Evolutionary conservation across 441 rosid species (phyloP).

Genomic region (Bruguiera hainesii): DNA sequence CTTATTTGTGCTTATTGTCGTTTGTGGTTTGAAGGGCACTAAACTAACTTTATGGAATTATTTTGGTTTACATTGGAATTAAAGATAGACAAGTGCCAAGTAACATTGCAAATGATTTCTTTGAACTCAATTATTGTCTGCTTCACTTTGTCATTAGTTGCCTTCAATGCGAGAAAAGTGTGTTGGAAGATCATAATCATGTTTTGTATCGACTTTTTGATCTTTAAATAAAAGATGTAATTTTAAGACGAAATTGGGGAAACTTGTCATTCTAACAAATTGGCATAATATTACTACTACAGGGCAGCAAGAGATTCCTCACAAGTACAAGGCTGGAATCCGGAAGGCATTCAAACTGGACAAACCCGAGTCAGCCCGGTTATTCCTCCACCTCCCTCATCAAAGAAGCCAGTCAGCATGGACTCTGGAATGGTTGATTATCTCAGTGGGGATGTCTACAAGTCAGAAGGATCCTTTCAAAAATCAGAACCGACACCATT

Average conservation of each 20-base stretch:
- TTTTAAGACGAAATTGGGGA: not conserved
- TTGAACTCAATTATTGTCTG: not conserved
- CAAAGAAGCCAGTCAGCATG: conserved; percentile 55
- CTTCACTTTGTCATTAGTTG: not conserved
- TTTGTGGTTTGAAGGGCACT: not conserved
- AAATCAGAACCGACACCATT: conserved; percentile 31
- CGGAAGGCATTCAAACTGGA: conserved; percentile 33
- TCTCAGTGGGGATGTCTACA: conserved; percentile 88
- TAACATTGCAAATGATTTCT: not conserved
- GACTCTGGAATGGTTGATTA: conserved; percentile 57
- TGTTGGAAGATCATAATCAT: not conserved
- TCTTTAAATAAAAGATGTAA: not conserved
- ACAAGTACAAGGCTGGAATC: conserved; percentile 50
- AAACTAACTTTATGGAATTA: not conserved
- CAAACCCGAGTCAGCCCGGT: conserved; percentile 41
- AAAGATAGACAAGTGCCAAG: not conserved
- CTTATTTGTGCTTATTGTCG: not conserved
- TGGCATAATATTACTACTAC: conserved; percentile 19
- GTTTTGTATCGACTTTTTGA: not conserved
- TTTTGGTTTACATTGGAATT: not conserved
- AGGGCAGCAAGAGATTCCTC: conserved; percentile 72
- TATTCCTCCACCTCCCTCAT: conserved; percentile 83
- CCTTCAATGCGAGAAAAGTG: not conserved
- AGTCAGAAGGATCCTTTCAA: conserved; percentile 43
- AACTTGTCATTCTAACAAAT: conserved; percentile 4